Percentiles rank a stretch among this genome's conserved stretches.
phyloP scores from a whole-genome alignment of 176 grass and related monocot genomes.

The Aegilops tauschii region DNA sequence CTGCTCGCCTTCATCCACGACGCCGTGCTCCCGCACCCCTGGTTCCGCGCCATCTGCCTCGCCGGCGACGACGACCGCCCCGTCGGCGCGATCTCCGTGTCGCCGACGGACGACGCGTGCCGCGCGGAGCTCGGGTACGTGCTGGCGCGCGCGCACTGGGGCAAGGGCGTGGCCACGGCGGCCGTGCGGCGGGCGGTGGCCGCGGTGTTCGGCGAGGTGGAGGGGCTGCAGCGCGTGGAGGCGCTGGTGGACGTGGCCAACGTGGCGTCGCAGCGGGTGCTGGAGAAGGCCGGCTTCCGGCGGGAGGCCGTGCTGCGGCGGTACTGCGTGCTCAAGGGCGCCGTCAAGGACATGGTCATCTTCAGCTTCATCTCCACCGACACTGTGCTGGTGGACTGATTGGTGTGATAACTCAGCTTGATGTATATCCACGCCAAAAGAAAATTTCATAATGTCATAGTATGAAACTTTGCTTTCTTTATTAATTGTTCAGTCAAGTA shows the following conservation, averaged over 20 bases:
- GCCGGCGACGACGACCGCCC: neutral
- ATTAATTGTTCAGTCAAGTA: too few species aligned
- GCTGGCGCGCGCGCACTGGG: slow-evolving; percentile 63
- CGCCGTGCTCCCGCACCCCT: slow-evolving; percentile 62
- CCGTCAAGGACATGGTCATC: slow-evolving; percentile 41
- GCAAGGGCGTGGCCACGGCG: slow-evolving; percentile 52
- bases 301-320: slow-evolving; percentile 65
- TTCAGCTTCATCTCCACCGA: slow-evolving; percentile 68
- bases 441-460: neutral
- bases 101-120: slow-evolving; percentile 40
- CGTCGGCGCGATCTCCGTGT: slow-evolving; percentile 62
- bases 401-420: neutral
- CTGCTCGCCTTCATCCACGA: slow-evolving; percentile 56
- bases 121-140: slow-evolving; percentile 69
- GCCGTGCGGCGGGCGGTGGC: slow-evolving; percentile 43
- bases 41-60: slow-evolving; percentile 74
- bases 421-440: neutral
- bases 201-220: slow-evolving; percentile 40
- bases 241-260: slow-evolving; percentile 65
- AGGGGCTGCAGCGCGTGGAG: slow-evolving; percentile 64
- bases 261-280: slow-evolving; percentile 68
- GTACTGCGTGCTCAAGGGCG: slow-evolving; percentile 36
- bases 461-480: too few species aligned
- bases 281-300: slow-evolving; percentile 83
- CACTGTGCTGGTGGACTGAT: neutral